Evolutionary conservation across 257 asterid species (phyloP), one percentile per base, ranked within the genome.

Genomic region (Plantago major): DNA sequence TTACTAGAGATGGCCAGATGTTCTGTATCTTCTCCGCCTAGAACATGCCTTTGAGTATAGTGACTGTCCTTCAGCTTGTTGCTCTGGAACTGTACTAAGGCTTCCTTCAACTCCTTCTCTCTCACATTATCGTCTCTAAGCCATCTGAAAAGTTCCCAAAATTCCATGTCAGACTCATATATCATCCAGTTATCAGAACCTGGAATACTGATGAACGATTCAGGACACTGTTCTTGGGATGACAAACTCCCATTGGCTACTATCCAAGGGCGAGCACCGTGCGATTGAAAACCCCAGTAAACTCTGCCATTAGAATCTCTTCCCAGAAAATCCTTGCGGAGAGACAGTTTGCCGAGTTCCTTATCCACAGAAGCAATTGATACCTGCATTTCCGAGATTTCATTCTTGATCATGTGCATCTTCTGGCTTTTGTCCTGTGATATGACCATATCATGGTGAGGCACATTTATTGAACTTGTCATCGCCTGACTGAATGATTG

Each of bases 231-330:
- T 62, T 73, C 66, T 60, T 74, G 78, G 50, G 81, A 66, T 52
- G 76, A 62, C 71, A 61, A 61, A 73, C 71, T 75, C 55, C 81
- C 84, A 33, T 86, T 79, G 50, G 86, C 89, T 65, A 89, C 55
- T 67, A 92, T 71, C 83, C 84, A 71, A 17, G 95, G 90, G 53
- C 74, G 73, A 67, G 86, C 76, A 49, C 78, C 78, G 11, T 79
- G 81, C 67, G 73, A 76, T 67, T 73, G 73, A 53, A 74, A 85
- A 42, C 60, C 79, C 99, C 96, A 92, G 76, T 89, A 92, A 68
- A 65, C 73, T 74, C 97, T 80, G 52, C 99, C 99, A 51, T 75
- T 81, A 46, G 91, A 74, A 78, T 92, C 99, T 69, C 95, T 78
- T 60, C 99, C 99, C 84, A 92, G 66, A 69, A 67, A 80, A 68